phyloP scores from a whole-genome alignment of 371 early-diverging fungal species.

The Mortierella sp. region DNA sequence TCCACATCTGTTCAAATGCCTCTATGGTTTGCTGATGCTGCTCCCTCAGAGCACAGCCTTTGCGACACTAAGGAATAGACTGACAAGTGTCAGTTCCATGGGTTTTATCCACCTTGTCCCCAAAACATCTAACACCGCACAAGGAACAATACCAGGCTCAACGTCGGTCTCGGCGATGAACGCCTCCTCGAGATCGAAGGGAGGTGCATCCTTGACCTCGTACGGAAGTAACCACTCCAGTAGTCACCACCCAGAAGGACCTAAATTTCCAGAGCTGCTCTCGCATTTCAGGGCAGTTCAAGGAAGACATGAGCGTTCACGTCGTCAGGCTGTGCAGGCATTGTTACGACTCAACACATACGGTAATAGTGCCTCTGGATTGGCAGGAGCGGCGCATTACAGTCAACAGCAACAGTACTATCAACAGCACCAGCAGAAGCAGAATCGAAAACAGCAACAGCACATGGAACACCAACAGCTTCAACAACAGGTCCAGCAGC shows the following conservation, averaged over 20 bases:
- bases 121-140: constrained; percentile 41
- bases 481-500: constrained; percentile 49
- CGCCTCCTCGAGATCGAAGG: constrained; percentile 20
- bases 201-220: constrained; percentile 9
- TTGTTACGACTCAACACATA: constrained; percentile 38
- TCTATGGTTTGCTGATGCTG: constrained; percentile 93
- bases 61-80: constrained; percentile 87
- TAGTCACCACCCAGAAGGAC: constrained; percentile 42
- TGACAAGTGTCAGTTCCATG: constrained; percentile 79
- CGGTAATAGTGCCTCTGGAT: constrained; percentile 24
- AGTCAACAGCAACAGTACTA: constrained; percentile 43
- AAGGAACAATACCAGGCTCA: constrained; percentile 4
- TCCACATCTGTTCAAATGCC: constrained; percentile 85
- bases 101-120: constrained; percentile 72
- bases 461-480: constrained; percentile 42
- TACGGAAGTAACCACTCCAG: constrained; percentile 1
- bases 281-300: constrained; percentile 71
- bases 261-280: constrained; percentile 67
- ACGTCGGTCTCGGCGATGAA: constrained; percentile 11
- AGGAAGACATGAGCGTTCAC: constrained; percentile 65
- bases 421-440: constrained; percentile 42
- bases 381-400: constrained; percentile 29
- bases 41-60: constrained; percentile 94
- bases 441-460: constrained; percentile 42
- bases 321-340: constrained; percentile 46